Conservation (phyloP, 2,329 filamentous ascomycete genomes). For the Xenoacremonium recifei region DNA sequence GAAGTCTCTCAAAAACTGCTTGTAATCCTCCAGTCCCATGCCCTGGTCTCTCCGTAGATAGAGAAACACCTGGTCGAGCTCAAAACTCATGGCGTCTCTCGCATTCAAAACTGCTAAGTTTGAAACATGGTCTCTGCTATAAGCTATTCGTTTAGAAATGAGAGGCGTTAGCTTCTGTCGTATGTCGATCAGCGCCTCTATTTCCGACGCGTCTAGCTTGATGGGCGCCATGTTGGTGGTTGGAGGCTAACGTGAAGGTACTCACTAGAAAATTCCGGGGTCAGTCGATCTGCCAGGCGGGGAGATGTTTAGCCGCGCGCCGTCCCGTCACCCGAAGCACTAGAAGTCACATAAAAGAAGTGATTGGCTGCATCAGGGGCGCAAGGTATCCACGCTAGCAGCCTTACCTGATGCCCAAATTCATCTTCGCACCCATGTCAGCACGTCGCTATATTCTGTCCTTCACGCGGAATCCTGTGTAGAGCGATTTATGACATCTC, state of each 20-base stretch:
- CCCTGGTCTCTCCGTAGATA: not conserved
- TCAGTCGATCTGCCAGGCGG: too few relatives aligned
- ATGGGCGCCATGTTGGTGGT: not conserved
- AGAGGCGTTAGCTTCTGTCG: not conserved
- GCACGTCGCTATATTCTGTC: not conserved
- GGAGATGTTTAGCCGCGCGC: too few relatives aligned
- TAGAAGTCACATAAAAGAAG: too few relatives aligned
- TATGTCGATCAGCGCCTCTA: not conserved
- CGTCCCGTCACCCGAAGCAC: too few relatives aligned
- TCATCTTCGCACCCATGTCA: not conserved
- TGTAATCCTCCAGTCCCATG: not conserved
- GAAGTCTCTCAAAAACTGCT: not conserved
- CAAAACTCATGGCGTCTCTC: not conserved
- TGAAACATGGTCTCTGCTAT: not conserved
- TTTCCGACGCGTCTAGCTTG: not conserved
- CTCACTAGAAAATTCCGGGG: too few relatives aligned
- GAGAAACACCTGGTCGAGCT: not conserved
- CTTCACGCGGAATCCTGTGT: not conserved
- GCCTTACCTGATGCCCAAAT: not conserved
- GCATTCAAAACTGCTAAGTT: not conserved
- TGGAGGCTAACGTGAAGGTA: not conserved
- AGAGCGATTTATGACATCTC: not conserved
- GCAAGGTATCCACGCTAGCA: too few relatives aligned
- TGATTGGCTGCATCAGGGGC: too few relatives aligned
- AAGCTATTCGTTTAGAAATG: too few relatives aligned